Conservation (phyloP, 2,329 filamentous ascomycete species). For the Fusarium goolgardi region DNA sequence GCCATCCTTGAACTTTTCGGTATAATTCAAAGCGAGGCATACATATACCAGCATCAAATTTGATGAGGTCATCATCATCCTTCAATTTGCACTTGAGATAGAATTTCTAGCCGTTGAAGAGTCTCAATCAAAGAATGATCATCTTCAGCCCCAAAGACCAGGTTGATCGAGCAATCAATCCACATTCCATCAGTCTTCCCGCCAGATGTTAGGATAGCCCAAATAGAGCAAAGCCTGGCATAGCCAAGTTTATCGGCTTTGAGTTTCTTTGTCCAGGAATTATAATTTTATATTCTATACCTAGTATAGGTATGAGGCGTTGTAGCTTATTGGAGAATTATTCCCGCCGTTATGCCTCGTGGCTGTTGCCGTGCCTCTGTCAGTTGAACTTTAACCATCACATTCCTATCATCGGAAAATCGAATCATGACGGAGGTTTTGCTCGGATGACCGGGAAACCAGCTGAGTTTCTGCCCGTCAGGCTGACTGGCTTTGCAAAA, state of each 20-base stretch:
- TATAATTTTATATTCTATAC: neutral
- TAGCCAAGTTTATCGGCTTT: neutral
- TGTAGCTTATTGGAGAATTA: neutral
- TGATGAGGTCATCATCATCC: neutral
- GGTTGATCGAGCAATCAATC: slow-evolving; percentile 15
- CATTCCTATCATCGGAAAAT: slow-evolving; percentile 17
- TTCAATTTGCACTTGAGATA: neutral
- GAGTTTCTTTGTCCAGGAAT: neutral
- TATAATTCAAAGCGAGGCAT: slow-evolving; percentile 8
- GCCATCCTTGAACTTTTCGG: slow-evolving; percentile 24
- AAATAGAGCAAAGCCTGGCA: slow-evolving; percentile 10
- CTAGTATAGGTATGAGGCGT: neutral
- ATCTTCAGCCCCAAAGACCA: neutral
- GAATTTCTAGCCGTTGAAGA: neutral
- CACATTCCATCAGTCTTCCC: slow-evolving; percentile 12
- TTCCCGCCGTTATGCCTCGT: slow-evolving; percentile 23
- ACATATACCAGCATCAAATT: too few relatives aligned
- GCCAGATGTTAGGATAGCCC: slow-evolving; percentile 25
- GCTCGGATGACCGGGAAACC: slow-evolving; percentile 12
- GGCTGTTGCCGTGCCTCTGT: slow-evolving; percentile 7
- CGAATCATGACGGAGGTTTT: neutral
- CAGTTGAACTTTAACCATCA: slow-evolving; percentile 9
- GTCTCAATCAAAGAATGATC: neutral
- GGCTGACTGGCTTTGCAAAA: neutral
- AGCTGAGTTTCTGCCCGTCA: neutral